These are phyloP conservation scores for Prunella vulgaris DNA, from an alignment of 257 asterid genomes.

Conservation along the genomic window DNA sequence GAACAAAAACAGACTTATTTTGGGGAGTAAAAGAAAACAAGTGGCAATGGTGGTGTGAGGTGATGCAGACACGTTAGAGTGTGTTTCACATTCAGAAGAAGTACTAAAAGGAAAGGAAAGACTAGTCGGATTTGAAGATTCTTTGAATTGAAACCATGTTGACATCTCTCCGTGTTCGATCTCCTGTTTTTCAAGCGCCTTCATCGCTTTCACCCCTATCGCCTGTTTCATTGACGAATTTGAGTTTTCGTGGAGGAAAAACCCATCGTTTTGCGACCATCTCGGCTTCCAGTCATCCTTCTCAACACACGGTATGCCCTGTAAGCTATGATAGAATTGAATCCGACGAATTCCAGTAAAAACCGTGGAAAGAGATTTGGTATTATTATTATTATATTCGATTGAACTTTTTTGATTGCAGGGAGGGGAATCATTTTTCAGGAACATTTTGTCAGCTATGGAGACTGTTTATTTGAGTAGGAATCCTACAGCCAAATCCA, in stretches of 20 bases:
- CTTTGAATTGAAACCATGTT: slow-evolving; percentile 18
- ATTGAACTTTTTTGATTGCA: slow-evolving; percentile 25
- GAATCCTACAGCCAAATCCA: slow-evolving; percentile 80
- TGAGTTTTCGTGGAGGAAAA: slow-evolving; percentile 16
- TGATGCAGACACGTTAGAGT: too few species aligned
- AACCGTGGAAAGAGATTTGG: too few species aligned
- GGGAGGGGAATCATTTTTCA: slow-evolving; percentile 86
- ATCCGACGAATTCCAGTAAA: not conserved
- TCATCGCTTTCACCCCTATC: slow-evolving; percentile 20
- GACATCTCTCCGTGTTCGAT: slow-evolving; percentile 22
- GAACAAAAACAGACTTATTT: too few species aligned
- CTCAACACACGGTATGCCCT: slow-evolving; percentile 37
- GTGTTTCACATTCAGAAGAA: too few species aligned
- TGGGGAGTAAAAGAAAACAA: too few species aligned
- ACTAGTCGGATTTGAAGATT: too few species aligned
- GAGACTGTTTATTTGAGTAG: slow-evolving; percentile 68
- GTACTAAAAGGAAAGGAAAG: too few species aligned
- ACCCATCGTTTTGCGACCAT: slow-evolving; percentile 30
- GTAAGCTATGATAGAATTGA: not conserved
- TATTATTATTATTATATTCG: not conserved
- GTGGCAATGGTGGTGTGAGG: too few species aligned
- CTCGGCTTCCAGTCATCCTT: slow-evolving; percentile 38
- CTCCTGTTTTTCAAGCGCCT: slow-evolving; percentile 17
- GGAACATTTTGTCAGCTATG: slow-evolving; percentile 64
- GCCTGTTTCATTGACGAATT: slow-evolving; percentile 21